Conservation (phyloP, 176 grass and related monocot genomes). For the Saccharum officinarum region DNA sequence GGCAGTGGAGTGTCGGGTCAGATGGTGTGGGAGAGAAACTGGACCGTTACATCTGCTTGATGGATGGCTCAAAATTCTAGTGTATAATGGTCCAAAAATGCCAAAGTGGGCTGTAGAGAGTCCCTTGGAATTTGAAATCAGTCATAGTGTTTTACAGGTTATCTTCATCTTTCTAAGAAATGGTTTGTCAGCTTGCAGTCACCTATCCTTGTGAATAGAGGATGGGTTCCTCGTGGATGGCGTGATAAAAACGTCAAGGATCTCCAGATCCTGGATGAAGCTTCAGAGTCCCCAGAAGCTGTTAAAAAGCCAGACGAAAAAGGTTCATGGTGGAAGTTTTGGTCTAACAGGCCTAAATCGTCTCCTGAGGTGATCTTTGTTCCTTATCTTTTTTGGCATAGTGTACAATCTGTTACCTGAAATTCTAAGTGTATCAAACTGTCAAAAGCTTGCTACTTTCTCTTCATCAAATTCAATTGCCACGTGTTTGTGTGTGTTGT, state of each 20-base stretch:
- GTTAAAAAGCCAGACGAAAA: constrained; percentile 42
- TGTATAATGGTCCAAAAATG: not conserved
- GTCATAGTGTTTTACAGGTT: constrained; percentile 9
- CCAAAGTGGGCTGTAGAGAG: not conserved
- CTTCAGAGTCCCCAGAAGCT: constrained; percentile 37
- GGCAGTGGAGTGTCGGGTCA: not conserved
- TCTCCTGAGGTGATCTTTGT: constrained; percentile 52
- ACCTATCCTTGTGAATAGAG: constrained; percentile 92
- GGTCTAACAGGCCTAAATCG: constrained; percentile 60
- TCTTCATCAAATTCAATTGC: not conserved
- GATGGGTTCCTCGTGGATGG: constrained; percentile 89
- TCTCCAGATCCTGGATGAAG: constrained; percentile 39
- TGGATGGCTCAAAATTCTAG: not conserved
- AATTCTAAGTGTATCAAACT: not conserved
- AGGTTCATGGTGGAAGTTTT: constrained; percentile 84
- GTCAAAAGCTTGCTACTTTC: constrained; percentile 15
- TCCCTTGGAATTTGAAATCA: not conserved
- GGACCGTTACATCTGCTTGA: not conserved
- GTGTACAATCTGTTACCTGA: constrained; percentile 1
- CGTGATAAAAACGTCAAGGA: constrained; percentile 56
- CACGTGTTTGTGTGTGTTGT: not conserved
- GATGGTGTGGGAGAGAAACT: not conserved
- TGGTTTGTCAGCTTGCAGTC: constrained; percentile 77
- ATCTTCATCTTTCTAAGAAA: constrained; percentile 46
- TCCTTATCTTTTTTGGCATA: constrained; percentile 9